Percentiles rank a stretch among this genome's conserved stretches.
Conservation (phyloP, 495 filamentous ascomycete genomes). For the Tuber calosporum region DNA sequence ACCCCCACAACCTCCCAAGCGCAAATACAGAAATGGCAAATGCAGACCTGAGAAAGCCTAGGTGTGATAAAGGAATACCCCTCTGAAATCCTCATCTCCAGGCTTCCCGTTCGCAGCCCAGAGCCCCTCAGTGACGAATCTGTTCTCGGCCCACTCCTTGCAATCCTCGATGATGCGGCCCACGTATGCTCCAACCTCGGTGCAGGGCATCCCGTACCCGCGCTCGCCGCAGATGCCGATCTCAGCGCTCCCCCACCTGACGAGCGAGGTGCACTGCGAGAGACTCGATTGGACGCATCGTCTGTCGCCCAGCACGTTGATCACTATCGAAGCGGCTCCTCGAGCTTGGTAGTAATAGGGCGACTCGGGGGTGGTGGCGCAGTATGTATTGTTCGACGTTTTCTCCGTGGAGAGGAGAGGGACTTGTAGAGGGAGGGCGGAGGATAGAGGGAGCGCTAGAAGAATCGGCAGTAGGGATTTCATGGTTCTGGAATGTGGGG, state of each 20-base stretch:
- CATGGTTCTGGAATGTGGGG: not conserved
- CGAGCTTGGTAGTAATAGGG: not conserved
- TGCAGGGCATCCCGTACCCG: not conserved
- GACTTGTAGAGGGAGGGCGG: not conserved
- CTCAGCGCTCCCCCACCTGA: not conserved
- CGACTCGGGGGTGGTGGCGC: not conserved
- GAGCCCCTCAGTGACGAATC: not conserved
- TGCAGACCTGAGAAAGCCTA: not conserved
- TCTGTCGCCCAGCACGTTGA: not conserved
- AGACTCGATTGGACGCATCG: not conserved
- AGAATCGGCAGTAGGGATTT: not conserved
- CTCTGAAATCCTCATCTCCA: conserved; percentile 1
- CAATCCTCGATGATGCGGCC: not conserved
- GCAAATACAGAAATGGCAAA: not conserved
- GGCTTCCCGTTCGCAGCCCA: not conserved
- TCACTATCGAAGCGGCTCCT: not conserved
- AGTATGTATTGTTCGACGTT: not conserved
- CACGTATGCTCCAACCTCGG: not conserved
- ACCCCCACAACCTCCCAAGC: not conserved
- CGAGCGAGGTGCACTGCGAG: not conserved
- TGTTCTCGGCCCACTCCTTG: not conserved
- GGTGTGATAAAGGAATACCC: not conserved
- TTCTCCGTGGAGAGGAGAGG: not conserved
- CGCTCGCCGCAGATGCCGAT: not conserved
- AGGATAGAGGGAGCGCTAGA: not conserved